Evolutionary conservation across 1,284 basidiomycete species (phyloP).

Genomic region (Irpex rosettiformis): DNA sequence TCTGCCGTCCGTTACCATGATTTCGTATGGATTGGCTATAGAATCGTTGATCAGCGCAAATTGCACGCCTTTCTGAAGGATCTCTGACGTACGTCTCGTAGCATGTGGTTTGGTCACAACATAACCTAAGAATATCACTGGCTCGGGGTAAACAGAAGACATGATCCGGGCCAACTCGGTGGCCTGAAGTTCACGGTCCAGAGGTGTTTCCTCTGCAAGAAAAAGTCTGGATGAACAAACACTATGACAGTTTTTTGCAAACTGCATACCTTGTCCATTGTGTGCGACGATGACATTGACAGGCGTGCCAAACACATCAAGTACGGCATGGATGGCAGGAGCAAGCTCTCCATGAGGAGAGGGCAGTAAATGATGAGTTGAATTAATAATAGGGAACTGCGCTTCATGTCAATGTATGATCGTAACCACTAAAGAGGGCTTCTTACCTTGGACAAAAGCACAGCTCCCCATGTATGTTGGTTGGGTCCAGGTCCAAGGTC

Average conservation of each 20-base stretch:
- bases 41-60: background rate
- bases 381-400: slow-evolving; percentile 88
- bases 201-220: slow-evolving; percentile 73
- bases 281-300: slow-evolving; percentile 87
- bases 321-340: slow-evolving; percentile 86
- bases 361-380: slow-evolving; percentile 86
- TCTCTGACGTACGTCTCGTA: slow-evolving; percentile 45
- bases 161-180: slow-evolving; percentile 81
- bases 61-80: background rate
- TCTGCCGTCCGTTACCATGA: slow-evolving; percentile 69
- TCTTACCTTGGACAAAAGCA: slow-evolving; percentile 72
- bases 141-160: slow-evolving; percentile 67
- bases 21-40: slow-evolving; percentile 80
- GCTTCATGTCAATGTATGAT: background rate
- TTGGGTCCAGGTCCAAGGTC: slow-evolving; percentile 88
- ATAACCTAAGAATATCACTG: slow-evolving; percentile 86
- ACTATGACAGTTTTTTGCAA: background rate
- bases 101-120: slow-evolving; percentile 81
- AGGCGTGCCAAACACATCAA: slow-evolving; percentile 80
- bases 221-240: background rate
- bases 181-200: slow-evolving; percentile 89
- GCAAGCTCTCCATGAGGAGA: slow-evolving; percentile 89
- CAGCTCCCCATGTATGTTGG: slow-evolving; percentile 90
- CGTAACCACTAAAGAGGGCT: background rate
- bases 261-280: slow-evolving; percentile 80